Conservation (phyloP, 2,329 filamentous ascomycete genomes). For the Exserohilum turcica region DNA sequence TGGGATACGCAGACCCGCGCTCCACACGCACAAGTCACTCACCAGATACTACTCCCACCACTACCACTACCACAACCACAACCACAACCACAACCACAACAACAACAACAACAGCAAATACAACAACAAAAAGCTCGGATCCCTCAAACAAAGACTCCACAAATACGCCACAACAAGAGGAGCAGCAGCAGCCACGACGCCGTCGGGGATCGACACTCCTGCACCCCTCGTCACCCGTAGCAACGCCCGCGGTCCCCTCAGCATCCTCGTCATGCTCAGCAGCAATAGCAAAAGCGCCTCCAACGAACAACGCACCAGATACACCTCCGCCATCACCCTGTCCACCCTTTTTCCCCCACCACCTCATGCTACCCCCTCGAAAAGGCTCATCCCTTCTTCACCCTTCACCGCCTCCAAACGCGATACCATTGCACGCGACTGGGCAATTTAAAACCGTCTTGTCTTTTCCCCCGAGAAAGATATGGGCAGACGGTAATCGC, state of each 20-base stretch:
- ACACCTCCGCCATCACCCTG: too few species aligned
- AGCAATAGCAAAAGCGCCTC: background rate
- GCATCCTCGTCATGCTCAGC: too few species aligned
- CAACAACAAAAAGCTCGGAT: too few species aligned
- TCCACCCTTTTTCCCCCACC: background rate
- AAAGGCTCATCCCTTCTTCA: conserved; percentile 28
- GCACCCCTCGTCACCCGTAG: conserved; percentile 11
- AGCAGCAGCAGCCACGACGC: background rate
- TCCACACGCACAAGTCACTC: background rate
- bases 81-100: too few species aligned
- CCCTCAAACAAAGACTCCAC: too few species aligned
- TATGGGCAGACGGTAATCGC: too few species aligned
- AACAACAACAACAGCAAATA: too few species aligned
- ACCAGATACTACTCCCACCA: background rate
- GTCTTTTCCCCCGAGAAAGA: conserved; percentile 5
- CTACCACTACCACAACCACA: too few species aligned
- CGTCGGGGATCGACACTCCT: conserved; percentile 11
- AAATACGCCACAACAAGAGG: too few species aligned
- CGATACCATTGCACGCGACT: background rate
- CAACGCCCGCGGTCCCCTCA: background rate
- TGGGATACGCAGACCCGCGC: conserved; percentile 9
- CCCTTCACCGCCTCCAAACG: conserved; percentile 22
- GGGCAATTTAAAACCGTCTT: conserved; percentile 1
- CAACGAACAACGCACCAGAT: background rate
- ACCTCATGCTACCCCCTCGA: background rate